Evolutionary conservation across 345 rosid genomes (phyloP), one percentile per base, ranked within the genome.

Genomic region (Iberis pinnata): DNA sequence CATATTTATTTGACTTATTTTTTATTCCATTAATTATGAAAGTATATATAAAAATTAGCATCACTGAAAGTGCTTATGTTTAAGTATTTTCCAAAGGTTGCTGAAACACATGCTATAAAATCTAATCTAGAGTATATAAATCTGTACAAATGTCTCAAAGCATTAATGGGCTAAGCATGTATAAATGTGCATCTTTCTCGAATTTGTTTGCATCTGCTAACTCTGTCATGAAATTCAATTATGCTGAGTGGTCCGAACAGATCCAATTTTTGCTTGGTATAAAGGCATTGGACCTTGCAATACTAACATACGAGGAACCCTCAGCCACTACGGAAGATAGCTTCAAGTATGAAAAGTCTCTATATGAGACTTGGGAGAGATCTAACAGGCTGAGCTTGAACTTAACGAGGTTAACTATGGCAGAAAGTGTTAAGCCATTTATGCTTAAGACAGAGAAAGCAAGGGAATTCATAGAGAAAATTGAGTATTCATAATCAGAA

Each of bases 191-290:
- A 46, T 10, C 12, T 22, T 46, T 32, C 20, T 46, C 31, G 22
- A 46, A 46, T 20, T 0, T 22, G 5, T 20, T 20, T 12, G 32
- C 32, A 22, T 19, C 32, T 27, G 31, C 51, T 22, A 8, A 46
- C 32, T 46, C 10, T 46, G 36, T 48, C 37, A 18, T 48, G 2
- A 48, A 48, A 39, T 49, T 45, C 11, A 45, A 45, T 20, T 45
- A 19, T 19, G 31, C 6, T 4, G 11, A 47, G 4, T 47, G 35
- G 52, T 47, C 52, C 8, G 17, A 47, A 7, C 10, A 47, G 12
- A 47, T 47, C 7, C 7, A 12, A 33, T 47, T 47, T 27, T 12
- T 33, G n/a, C 10, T 27, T 10, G 52, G 17, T 24, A 33, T 25
- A 12, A 47, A 22, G 16, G 31, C 35, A 11, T 24, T 47, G 52